phyloP scores from a whole-genome alignment of 2,329 filamentous ascomycete species.

The Aschersonia sp. region DNA sequence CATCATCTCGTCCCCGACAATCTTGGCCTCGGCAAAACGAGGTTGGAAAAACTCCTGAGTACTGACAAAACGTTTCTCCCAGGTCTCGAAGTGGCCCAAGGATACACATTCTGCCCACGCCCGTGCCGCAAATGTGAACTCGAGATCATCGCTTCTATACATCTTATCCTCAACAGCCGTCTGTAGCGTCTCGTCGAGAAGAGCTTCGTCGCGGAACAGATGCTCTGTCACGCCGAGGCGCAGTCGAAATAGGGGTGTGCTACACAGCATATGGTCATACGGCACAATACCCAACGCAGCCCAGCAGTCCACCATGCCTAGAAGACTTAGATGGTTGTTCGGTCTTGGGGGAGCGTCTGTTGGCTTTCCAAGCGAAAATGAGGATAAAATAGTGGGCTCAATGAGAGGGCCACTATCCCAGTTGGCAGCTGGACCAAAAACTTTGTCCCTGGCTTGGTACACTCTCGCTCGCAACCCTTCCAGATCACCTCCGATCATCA shows the following conservation, averaged over 20 bases:
- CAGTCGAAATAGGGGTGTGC: constrained; percentile 88
- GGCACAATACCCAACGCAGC: constrained; percentile 84
- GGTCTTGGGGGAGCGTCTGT: constrained; percentile 44
- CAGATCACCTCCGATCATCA: constrained; percentile 80
- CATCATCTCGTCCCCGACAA: constrained; percentile 93
- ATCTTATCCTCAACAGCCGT: constrained; percentile 81
- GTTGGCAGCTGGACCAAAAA: constrained; percentile 55
- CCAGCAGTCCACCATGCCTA: constrained; percentile 99
- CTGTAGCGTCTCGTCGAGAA: constrained; percentile 72
- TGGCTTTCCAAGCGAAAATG: constrained; percentile 68
- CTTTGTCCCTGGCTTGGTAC: constrained; percentile 47
- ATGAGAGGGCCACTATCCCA: constrained; percentile 55
- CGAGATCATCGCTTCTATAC: constrained; percentile 88
- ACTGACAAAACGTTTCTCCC: constrained; percentile 77
- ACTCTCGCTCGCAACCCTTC: constrained; percentile 63
- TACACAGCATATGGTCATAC: constrained; percentile 99
- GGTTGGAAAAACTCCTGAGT: constrained; percentile 89
- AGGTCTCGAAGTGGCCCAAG: constrained; percentile 84
- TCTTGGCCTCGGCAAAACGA: constrained; percentile 72
- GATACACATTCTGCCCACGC: constrained; percentile 92
- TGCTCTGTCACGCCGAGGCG: constrained; percentile 97
- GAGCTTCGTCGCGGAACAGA: constrained; percentile 67
- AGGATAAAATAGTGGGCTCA: constrained; percentile 72
- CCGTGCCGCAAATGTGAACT: constrained; percentile 92
- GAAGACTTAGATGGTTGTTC: constrained; percentile 85